Percentiles rank a stretch among this genome's conserved stretches.
phyloP scores from a whole-genome alignment of 169 alveolate species.

The Plasmodium billcollinsi region DNA sequence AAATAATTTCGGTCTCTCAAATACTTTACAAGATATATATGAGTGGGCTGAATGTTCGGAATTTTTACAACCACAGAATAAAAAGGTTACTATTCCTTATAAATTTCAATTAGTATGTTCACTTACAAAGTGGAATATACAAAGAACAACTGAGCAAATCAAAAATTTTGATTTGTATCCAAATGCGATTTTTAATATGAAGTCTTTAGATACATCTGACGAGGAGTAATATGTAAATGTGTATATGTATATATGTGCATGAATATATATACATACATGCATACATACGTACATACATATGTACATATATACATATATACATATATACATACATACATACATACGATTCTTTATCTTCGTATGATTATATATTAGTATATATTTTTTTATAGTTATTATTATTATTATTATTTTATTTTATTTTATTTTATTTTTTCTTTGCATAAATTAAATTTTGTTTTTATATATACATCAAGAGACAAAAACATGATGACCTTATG shows the following conservation, averaged over 20 bases:
- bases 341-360: neutral
- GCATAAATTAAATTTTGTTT: too few relatives aligned
- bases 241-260: neutral
- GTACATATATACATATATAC: neutral
- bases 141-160: neutral
- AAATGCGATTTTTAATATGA: conserved; percentile 46
- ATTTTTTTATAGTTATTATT: conserved; percentile 3
- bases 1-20: conserved; percentile 18
- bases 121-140: conserved; percentile 18
- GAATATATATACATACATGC: neutral
- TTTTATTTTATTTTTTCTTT: neutral
- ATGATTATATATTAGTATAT: neutral
- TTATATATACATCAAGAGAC: too few relatives aligned
- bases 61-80: neutral
- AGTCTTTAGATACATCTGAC: conserved; percentile 45
- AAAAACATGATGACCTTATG: too few relatives aligned
- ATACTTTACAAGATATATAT: conserved; percentile 35
- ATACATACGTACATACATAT: neutral
- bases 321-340: neutral
- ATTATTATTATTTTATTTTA: neutral
- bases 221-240: neutral
- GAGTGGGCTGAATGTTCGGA: conserved; percentile 72
- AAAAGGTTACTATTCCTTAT: conserved; percentile 25
- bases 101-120: conserved; percentile 45
- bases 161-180: conserved; percentile 50